phyloP scores from a whole-genome alignment of 2,329 filamentous ascomycete species.

The Alternaria ventricosa region DNA sequence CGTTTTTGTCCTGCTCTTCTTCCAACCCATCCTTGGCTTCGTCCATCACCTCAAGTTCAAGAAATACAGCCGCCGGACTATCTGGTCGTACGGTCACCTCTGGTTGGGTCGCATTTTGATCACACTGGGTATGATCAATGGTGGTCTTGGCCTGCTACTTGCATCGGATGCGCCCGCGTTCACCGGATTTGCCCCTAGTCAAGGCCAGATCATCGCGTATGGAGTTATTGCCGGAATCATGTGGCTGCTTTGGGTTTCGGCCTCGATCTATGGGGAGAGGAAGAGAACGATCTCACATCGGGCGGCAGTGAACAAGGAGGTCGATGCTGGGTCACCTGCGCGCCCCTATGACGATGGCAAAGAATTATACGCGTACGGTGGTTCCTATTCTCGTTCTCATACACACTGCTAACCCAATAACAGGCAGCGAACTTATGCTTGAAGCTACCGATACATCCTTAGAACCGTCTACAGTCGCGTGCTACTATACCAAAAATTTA shows the following conservation, averaged over 20 bases:
- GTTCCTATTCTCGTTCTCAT: too few species aligned
- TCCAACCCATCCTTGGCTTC: constrained; percentile 61
- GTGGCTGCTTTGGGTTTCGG: constrained; percentile 42
- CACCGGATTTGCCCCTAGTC: constrained; percentile 32
- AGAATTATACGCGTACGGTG: constrained; percentile 21
- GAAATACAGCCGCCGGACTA: constrained; percentile 53
- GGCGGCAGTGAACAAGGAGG: constrained; percentile 14
- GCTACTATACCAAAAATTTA: background rate
- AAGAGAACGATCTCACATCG: constrained; percentile 12
- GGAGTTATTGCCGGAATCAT: constrained; percentile 42
- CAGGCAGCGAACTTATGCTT: background rate
- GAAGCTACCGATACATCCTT: background rate
- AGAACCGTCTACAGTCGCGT: background rate
- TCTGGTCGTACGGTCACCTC: constrained; percentile 59
- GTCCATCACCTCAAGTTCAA: constrained; percentile 61
- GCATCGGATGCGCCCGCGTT: constrained; percentile 34
- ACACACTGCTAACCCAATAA: background rate
- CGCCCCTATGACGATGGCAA: constrained; percentile 17
- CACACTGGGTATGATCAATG: constrained; percentile 62
- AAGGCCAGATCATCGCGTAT: constrained; percentile 41
- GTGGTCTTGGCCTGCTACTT: constrained; percentile 58
- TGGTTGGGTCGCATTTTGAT: constrained; percentile 62
- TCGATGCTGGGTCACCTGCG: constrained; percentile 1
- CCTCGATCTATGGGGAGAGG: constrained; percentile 38
- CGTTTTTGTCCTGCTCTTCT: constrained; percentile 58